These are phyloP conservation scores for Serendipita sp. DNA, from an alignment of 768 basidiomycete species.

Conservation along the genomic window DNA sequence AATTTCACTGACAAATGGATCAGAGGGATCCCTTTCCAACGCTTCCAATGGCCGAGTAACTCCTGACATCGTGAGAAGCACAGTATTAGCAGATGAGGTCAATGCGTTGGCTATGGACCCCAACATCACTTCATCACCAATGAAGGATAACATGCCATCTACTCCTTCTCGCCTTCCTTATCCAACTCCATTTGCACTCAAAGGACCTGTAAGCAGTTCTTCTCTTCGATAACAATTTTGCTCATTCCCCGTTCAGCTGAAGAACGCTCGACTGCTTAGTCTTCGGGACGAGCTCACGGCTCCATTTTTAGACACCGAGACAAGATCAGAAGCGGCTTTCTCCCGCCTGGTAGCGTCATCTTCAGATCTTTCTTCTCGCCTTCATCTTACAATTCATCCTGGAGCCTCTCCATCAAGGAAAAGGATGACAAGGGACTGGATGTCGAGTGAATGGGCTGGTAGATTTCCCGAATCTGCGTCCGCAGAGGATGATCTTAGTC, in stretches of 20 bases:
- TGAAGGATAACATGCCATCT: neutral
- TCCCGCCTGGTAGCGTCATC: neutral
- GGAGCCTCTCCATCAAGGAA: neutral
- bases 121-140: neutral
- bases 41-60: conserved; percentile 1
- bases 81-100: neutral
- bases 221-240: neutral
- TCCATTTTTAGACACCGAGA: neutral
- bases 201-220: neutral
- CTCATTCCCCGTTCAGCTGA: neutral
- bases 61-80: neutral
- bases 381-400: neutral
- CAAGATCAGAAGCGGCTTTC: conserved; percentile 1
- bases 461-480: neutral
- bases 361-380: neutral
- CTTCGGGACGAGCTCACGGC: neutral
- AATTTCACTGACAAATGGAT: neutral
- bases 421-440: neutral
- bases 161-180: neutral
- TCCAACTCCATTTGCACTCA: neutral
- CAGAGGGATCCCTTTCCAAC: neutral
- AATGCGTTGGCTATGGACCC: neutral
- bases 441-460: neutral
- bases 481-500: neutral
- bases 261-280: neutral